A percentile compares a stretch with the other conserved stretches of the same genome.
Evolutionary conservation across 1,139 yeast genomes (phyloP).

Genomic region (Hyphopichia pseudoburtonii): DNA sequence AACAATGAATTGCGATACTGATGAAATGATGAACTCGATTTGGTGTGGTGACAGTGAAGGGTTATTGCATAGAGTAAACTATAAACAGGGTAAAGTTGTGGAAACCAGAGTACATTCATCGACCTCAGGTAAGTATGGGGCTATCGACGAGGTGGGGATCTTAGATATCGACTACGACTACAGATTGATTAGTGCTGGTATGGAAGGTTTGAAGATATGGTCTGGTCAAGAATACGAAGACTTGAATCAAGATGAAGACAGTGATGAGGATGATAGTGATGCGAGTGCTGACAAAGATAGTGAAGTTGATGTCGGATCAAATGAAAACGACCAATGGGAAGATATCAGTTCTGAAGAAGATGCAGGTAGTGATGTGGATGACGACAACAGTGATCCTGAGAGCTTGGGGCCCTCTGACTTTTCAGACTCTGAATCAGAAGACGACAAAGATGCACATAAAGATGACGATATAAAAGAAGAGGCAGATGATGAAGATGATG

Average conservation of each 20-base stretch:
- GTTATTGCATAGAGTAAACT: constrained; percentile 65
- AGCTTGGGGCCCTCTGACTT: constrained; percentile 4
- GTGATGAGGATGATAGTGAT: constrained; percentile 10
- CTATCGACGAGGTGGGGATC: constrained; percentile 61
- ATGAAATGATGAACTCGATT: constrained; percentile 49
- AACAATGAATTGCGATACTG: constrained; percentile 69
- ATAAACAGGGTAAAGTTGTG: constrained; percentile 60
- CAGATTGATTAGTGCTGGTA: constrained; percentile 76
- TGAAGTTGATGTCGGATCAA: constrained; percentile 2
- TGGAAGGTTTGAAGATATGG: constrained; percentile 83
- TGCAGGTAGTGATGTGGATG: constrained; percentile 8
- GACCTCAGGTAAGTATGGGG: constrained; percentile 40
- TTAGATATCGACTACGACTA: constrained; percentile 81
- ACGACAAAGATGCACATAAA: constrained; percentile 11
- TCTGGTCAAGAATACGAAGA: constrained; percentile 26
- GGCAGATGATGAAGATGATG: constrained; percentile 12
- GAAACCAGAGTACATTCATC: constrained; percentile 68
- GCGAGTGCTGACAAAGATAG: constrained; percentile 13
- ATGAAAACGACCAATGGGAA: constrained; percentile 1
- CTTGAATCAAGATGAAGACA: constrained; percentile 17
- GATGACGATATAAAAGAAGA: constrained; percentile 16
- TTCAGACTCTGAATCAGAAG: constrained; percentile 3
- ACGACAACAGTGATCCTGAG: constrained; percentile 13
- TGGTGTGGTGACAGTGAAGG: constrained; percentile 92
- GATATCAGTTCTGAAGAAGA: constrained; percentile 8